A percentile compares a stretch with the other conserved stretches of the same genome.
Evolutionary conservation across 176 grass and related monocot genomes (phyloP).

Genomic region (Ampelocalamus luodianensis): DNA sequence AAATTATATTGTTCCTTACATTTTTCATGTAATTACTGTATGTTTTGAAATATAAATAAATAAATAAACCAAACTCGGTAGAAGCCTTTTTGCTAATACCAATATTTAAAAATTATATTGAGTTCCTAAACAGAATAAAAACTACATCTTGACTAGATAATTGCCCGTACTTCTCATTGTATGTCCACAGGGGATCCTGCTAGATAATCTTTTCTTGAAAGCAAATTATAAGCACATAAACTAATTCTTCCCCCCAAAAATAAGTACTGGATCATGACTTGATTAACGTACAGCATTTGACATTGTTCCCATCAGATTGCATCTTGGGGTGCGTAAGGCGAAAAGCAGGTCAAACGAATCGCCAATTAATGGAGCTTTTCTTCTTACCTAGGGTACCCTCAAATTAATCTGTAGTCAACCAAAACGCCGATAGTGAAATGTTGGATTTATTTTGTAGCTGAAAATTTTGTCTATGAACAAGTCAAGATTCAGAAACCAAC

Average conservation of each 20-base stretch:
- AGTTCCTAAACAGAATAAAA: neutral
- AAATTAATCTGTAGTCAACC: constrained; percentile 11
- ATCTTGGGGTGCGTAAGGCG: neutral
- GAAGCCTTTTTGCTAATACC: constrained; percentile 4
- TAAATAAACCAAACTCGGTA: no score
- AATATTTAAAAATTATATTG: neutral
- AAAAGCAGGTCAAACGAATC: constrained; percentile 21
- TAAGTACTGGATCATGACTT: neutral
- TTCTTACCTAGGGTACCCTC: neutral
- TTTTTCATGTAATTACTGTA: no score
- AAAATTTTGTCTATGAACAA: neutral
- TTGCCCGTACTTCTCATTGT: constrained; percentile 40
- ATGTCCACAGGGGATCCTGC: neutral
- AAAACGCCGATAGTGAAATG: neutral
- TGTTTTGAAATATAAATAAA: no score
- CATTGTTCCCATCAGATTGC: constrained; percentile 14
- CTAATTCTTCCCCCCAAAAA: neutral
- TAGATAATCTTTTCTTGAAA: neutral
- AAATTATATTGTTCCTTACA: no score
- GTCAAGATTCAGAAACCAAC: neutral
- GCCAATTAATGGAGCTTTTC: constrained; percentile 28
- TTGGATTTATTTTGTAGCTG: neutral
- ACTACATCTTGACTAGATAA: constrained; percentile 35
- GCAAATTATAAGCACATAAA: neutral
- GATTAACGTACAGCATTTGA: constrained; percentile 3